Percentiles rank a stretch among this genome's conserved stretches.
Conservation (phyloP, 257 asterid species). For the Solanum appendiculatum region DNA sequence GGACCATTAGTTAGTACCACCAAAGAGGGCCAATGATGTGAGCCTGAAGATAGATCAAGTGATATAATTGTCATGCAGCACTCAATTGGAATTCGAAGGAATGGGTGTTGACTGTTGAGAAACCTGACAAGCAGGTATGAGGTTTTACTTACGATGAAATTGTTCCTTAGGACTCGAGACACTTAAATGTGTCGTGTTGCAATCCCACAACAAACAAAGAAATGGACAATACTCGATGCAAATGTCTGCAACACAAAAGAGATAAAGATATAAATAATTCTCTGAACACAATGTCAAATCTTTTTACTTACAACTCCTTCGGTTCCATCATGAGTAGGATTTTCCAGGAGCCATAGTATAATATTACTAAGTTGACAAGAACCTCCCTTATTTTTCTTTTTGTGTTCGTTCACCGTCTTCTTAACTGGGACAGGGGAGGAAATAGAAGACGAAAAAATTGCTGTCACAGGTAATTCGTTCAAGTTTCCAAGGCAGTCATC, state of each 20-base stretch:
- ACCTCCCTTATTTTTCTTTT: background rate
- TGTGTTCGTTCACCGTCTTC: background rate
- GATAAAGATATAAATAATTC: background rate
- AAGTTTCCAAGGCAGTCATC: slow-evolving; percentile 51
- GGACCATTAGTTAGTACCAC: background rate
- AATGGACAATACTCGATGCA: background rate
- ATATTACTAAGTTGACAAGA: background rate
- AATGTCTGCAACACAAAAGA: background rate
- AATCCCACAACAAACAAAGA: background rate
- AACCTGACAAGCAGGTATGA: background rate
- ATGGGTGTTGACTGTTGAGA: background rate
- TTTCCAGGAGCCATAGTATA: background rate
- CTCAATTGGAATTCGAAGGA: background rate
- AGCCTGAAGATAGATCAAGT: background rate
- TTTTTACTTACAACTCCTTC: background rate
- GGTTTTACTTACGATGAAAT: background rate
- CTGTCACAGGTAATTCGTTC: background rate
- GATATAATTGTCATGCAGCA: background rate
- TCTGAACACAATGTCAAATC: background rate
- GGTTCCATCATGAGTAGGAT: background rate
- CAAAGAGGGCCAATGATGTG: background rate
- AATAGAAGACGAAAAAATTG: background rate
- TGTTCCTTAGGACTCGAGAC: background rate
- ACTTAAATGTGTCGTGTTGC: background rate
- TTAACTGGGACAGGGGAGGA: background rate